These are phyloP conservation scores for Neltuma alba DNA, from an alignment of 306 rosid genomes.

Conservation along the genomic window DNA sequence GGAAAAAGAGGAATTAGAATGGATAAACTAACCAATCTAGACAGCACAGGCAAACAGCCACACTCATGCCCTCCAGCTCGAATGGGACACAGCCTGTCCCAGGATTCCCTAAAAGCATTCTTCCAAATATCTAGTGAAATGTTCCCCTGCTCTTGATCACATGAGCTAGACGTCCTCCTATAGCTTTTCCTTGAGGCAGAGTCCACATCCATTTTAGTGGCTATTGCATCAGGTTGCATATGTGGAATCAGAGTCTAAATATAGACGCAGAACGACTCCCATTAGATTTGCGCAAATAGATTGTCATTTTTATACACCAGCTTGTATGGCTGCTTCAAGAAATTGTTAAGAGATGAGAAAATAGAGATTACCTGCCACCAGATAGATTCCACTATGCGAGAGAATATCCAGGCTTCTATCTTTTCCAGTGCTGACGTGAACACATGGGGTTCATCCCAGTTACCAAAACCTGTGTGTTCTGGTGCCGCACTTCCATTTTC, in stretches of 20 bases:
- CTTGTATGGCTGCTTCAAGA: constrained; percentile 7
- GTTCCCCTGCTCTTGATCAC: constrained; percentile 67
- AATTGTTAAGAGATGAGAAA: constrained; percentile 5
- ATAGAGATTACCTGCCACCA: constrained; percentile 92
- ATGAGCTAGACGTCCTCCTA: constrained; percentile 51
- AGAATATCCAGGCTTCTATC: constrained; percentile 93
- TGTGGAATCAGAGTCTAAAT: constrained; percentile 88
- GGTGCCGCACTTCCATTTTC: constrained; percentile 45
- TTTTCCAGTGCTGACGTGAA: constrained; percentile 76
- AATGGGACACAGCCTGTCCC: constrained; percentile 89
- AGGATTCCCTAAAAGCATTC: constrained; percentile 83
- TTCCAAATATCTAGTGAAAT: constrained; percentile 87
- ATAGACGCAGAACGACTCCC: constrained; percentile 26
- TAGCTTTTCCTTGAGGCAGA: constrained; percentile 51
- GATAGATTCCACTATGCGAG: constrained; percentile 88
- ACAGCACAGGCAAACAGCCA: constrained; percentile 87
- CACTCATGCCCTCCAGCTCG: constrained; percentile 97
- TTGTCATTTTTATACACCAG: constrained; percentile 5
- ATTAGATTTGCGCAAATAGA: constrained; percentile 33
- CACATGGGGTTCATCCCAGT: constrained; percentile 67
- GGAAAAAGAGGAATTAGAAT: constrained; percentile 14
- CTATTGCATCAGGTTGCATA: constrained; percentile 76
- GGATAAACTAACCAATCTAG: constrained; percentile 72
- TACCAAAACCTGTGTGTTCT: constrained; percentile 47
- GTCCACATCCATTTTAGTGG: constrained; percentile 35